Conservation (phyloP, 176 grass and related monocot genomes). For the Lolium perenne region DNA sequence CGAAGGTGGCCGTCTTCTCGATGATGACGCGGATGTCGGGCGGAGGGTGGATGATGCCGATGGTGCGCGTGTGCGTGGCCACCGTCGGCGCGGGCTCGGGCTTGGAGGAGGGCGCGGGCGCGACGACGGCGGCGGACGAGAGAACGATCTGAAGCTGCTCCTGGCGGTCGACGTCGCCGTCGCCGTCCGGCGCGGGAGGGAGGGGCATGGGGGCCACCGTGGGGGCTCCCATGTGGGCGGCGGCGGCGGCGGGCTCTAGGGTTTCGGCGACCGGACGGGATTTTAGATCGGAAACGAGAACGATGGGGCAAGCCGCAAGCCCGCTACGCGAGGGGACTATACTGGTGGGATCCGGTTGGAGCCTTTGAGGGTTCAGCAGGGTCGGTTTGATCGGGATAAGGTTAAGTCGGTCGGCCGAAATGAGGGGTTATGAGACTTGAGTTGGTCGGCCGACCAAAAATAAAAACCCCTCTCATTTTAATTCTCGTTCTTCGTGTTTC, state of each 20-base stretch:
- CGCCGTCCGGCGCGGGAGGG: conserved; percentile 47
- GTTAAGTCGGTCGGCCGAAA: neutral
- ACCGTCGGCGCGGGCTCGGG: conserved; percentile 50
- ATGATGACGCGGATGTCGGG: conserved; percentile 82
- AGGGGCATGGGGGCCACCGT: conserved; percentile 32
- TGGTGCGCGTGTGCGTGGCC: conserved; percentile 71
- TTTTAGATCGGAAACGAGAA: conserved; percentile 39
- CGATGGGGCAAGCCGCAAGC: neutral
- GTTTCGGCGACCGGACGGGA: conserved; percentile 23
- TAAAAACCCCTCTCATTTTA: too few relatives aligned
- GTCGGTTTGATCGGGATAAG: neutral
- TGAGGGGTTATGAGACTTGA: too few relatives aligned
- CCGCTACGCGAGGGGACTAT: neutral
- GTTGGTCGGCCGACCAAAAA: too few relatives aligned
- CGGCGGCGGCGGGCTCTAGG: conserved; percentile 34
- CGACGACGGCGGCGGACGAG: neutral
- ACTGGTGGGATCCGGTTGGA: neutral
- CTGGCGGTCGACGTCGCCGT: neutral
- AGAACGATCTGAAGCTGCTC: conserved; percentile 24
- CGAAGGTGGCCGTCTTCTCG: conserved; percentile 89
- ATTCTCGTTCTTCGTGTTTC: too few relatives aligned
- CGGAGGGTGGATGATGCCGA: conserved; percentile 96
- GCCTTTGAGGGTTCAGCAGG: neutral
- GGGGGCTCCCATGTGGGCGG: conserved; percentile 13
- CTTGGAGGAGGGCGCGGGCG: conserved; percentile 6